Base-by-base conservation (phyloP, 1,284 basidiomycete genomes). In the Dichomitus squalens region DNA sequence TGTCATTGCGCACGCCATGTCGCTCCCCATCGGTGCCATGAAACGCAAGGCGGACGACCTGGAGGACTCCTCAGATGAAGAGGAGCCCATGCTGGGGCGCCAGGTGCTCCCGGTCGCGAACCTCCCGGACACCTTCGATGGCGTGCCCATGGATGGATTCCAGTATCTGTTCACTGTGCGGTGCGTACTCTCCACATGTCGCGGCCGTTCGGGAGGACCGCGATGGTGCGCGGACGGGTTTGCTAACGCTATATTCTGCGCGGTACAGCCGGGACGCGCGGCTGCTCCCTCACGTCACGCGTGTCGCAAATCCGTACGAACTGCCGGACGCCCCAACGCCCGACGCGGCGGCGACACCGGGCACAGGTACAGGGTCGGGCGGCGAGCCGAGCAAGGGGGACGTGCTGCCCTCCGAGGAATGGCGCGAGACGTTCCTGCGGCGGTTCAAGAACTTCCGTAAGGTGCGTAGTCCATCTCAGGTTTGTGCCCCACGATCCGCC, bases 101-200 rank as follows among this genome's bases (percentile, higher is more conserved):
- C 88, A 91, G 70, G 88, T 81, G 14, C 76, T 92, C 4, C 90
- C 90, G 20, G 87, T 92, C 21, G 90, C 90, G 36, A 80, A 85
- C 66, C 79, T 92, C 49, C 87, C 89, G 31, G 70, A 75, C 20
- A 76, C 85, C 66, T 93, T 86, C 68, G 73, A 83, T 59, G 84
- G 79, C 23, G 79, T 79, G 51, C 91, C 91, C 1, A 71, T 74
- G 66, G 87, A 93, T 71, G 91, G 92, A 2, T 66, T 89, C 79
- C 81, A 93, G 67, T 93, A 93, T 70, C 76, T 93, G 34, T 92
- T 92, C 70, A 84, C 84, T 51, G 91, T 93, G 50, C 81, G 90
- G 90, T 90, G 62, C 53, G 75, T 64, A 16, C 25, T 40, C 12
- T 31, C 43, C 9, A 18, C 29, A 31, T 47, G 44, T 47, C 31